Percentiles rank a stretch among this genome's conserved stretches.
Evolutionary conservation across 768 basidiomycete species (phyloP).

Genomic region (Xerocomus spinulosus): DNA sequence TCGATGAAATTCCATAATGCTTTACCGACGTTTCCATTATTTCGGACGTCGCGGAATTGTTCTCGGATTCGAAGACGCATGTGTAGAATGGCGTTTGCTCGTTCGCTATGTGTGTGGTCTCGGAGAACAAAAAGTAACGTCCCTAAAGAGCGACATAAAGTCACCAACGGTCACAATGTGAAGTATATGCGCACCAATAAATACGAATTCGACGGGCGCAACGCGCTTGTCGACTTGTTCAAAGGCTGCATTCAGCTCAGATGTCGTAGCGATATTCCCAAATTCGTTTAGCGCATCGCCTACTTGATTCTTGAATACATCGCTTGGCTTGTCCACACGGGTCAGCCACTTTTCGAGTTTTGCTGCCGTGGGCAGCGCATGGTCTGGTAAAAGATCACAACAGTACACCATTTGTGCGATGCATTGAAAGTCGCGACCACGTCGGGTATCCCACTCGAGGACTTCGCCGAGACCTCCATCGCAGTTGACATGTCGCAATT

Average conservation of each 20-base stretch:
- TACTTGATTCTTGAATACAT: conserved; percentile 51
- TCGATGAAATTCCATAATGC: conserved; percentile 57
- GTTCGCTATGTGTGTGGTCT: conserved; percentile 37
- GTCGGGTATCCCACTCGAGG: conserved; percentile 60
- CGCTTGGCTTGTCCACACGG: conserved; percentile 34
- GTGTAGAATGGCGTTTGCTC: conserved; percentile 51
- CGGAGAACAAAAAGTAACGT: conserved; percentile 59
- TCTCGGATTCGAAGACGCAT: conserved; percentile 55
- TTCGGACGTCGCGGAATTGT: conserved; percentile 58
- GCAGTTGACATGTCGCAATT: conserved; percentile 50
- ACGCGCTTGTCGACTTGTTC: conserved; percentile 52
- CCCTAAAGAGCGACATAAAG: conserved; percentile 37
- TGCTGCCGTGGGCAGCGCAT: conserved; percentile 45
- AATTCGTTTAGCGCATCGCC: conserved; percentile 50
- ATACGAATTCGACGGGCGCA: conserved; percentile 75
- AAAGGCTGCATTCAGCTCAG: conserved; percentile 45
- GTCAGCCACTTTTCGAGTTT: conserved; percentile 51
- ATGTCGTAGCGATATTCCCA: conserved; percentile 46
- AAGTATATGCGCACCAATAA: conserved; percentile 57
- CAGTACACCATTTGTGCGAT: conserved; percentile 67
- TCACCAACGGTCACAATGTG: no score
- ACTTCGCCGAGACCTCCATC: conserved; percentile 54
- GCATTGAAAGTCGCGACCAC: conserved; percentile 75
- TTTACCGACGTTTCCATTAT: conserved; percentile 52
- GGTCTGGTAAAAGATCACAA: conserved; percentile 49